These are phyloP conservation scores for Gleditsia sinensis DNA, from an alignment of 306 rosid species.

Conservation along the genomic window DNA sequence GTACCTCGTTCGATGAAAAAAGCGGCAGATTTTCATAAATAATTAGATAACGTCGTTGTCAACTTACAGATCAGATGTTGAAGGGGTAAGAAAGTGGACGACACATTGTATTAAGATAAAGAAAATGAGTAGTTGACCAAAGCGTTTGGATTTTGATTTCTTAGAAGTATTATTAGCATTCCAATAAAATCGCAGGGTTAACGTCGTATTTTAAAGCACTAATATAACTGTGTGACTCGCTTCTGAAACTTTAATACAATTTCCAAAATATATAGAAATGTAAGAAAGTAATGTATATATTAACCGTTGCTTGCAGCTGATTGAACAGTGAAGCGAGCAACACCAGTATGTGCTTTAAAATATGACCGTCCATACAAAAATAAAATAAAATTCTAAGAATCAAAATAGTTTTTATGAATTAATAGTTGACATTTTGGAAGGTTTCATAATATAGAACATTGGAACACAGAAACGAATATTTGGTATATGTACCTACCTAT, in stretches of 20 bases:
- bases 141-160: not conserved
- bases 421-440: not conserved
- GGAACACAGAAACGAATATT: not conserved
- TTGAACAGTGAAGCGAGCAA: no score
- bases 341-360: no score
- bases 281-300: no score
- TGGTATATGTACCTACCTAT: not conserved
- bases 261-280: no score
- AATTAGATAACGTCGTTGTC: not conserved
- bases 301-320: no score
- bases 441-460: not conserved
- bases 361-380: no score
- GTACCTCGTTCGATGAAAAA: slow-evolving; percentile 17
- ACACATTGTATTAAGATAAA: not conserved
- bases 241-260: no score
- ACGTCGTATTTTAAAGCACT: not conserved
- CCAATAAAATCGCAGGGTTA: not conserved
- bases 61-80: not conserved
- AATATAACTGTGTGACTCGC: not conserved
- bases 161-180: not conserved
- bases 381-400: not conserved
- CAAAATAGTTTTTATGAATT: not conserved
- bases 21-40: not conserved
- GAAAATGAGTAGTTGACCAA: not conserved
- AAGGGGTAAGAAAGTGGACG: not conserved